Base-by-base conservation (phyloP, 345 rosid genomes). In the Chamaenerion angustifolium region DNA sequence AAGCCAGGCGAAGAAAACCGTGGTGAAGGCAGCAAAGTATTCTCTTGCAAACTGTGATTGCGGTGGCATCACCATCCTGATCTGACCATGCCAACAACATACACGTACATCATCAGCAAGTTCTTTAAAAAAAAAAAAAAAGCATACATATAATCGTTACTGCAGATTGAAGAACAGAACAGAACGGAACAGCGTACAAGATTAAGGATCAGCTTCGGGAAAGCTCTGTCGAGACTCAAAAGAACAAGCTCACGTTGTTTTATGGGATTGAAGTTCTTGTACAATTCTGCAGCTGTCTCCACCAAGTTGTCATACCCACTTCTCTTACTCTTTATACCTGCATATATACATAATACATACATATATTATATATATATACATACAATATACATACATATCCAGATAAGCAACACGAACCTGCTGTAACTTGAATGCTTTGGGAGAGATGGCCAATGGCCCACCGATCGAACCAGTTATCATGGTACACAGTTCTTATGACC, bases 1-100 rank as follows among this genome's bases (percentile, higher is more conserved):
- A 35, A 92, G 80, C 98, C 98, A 92, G 45, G 73, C 66, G 10
- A 92, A 92, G 55, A 79, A 92, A 40, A 84, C 44, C 4, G 95
- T 80, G 56, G 95, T 87, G 73, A 84, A 87, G 57, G 72, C 68
- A 0, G 98, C 96, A 12, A 78, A 92, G 40, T 72, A 70, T 64
- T 92, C 96, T 58, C 98, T 77, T 25, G 80, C 62, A 40, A 78
- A 68, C 66, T 64, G 78, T 43, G 84, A 73, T 17, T 71, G 63
- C 1, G 96, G 63, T 1, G 96, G 96, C 40, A 87, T 49, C 68
- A 79, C 12, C 21, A 60, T 55, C 62, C 69, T 71, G 54, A 87
- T 70, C 96, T 92, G 82, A 54, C 40, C 49, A 19, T 17, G 40
- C 12, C 11, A 4, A 12, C 10, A 8, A 15, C n/a, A n/a, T n/a